Percentiles rank a stretch among this genome's conserved stretches.
phyloP scores from a whole-genome alignment of 495 filamentous ascomycete species.

The Collariella sp. region DNA sequence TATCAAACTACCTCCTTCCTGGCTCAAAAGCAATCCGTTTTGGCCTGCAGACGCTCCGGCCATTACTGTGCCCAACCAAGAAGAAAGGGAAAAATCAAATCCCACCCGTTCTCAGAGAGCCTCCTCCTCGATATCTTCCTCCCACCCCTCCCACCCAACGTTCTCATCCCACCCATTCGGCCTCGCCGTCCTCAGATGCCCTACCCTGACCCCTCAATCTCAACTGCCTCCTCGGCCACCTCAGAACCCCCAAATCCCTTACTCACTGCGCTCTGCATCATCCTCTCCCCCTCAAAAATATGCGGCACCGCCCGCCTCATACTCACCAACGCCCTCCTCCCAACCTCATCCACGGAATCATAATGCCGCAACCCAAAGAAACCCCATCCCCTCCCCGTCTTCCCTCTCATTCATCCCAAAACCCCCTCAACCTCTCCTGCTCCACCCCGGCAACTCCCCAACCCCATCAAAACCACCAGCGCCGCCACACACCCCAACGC shows the following conservation, averaged over 20 bases:
- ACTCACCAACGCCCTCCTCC: slow-evolving; percentile 52
- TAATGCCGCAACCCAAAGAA: slow-evolving; percentile 58
- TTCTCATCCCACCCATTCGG: slow-evolving; percentile 51
- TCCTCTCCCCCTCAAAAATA: slow-evolving; percentile 32
- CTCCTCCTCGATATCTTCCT: slow-evolving; percentile 30
- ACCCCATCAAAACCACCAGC: slow-evolving; percentile 51
- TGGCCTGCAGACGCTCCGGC: background rate
- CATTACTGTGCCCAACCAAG: too few relatives aligned
- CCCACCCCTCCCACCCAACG: slow-evolving; percentile 40
- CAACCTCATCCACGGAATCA: slow-evolving; percentile 66
- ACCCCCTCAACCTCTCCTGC: slow-evolving; percentile 49
- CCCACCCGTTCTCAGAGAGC: background rate
- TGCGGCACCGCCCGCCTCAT: slow-evolving; percentile 48
- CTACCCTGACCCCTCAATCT: slow-evolving; percentile 42
- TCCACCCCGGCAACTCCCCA: slow-evolving; percentile 53
- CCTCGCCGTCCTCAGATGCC: slow-evolving; percentile 45
- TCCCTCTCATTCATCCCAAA: too few relatives aligned
- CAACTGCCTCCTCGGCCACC: slow-evolving; percentile 46
- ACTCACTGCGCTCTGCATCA: slow-evolving; percentile 43
- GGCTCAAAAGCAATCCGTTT: background rate
- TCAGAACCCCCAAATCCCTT: slow-evolving; percentile 40
- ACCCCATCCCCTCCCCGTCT: slow-evolving; percentile 41
- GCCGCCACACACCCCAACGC: slow-evolving; percentile 57
- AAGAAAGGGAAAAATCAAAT: background rate
- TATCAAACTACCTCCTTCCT: too few relatives aligned